Evolutionary conservation across 176 grass and related monocot species (phyloP).

Genomic region (Juncus effusus): DNA sequence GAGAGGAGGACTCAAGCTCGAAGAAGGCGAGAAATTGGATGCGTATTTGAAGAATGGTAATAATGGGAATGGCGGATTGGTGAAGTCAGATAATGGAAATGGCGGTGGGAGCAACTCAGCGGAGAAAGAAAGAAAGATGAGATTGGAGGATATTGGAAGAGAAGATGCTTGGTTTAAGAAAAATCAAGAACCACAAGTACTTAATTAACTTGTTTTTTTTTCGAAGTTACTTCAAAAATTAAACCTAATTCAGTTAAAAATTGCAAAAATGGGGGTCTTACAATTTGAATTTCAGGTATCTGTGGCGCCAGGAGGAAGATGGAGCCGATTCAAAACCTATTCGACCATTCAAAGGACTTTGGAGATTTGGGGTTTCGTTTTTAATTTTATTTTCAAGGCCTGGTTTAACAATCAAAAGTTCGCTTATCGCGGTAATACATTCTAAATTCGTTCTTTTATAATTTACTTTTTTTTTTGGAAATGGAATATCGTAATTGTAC

Average conservation of each 20-base stretch:
- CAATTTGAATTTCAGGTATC: conserved; percentile 56
- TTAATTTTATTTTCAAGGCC: conserved; percentile 72
- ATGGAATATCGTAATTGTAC: too few species aligned
- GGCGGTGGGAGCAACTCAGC: conserved; percentile 2
- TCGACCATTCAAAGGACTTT: conserved; percentile 97
- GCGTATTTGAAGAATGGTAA: conserved; percentile 16
- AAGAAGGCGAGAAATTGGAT: conserved; percentile 11
- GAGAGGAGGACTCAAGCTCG: neutral
- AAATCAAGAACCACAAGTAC: conserved; percentile 44
- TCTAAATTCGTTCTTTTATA: too few species aligned
- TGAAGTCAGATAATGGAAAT: conserved; percentile 19
- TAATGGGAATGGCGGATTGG: conserved; percentile 16
- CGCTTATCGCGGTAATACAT: conserved; percentile 66
- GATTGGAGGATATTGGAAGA: conserved; percentile 72
- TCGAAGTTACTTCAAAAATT: neutral
- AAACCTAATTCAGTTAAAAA: neutral
- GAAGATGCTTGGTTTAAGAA: conserved; percentile 96
- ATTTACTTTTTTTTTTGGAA: too few species aligned
- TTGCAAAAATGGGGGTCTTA: neutral
- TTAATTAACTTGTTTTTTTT: neutral
- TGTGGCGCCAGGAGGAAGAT: conserved; percentile 80
- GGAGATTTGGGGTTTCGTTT: conserved; percentile 97
- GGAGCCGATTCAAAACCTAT: conserved; percentile 98
- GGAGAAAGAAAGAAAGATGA: conserved; percentile 70
- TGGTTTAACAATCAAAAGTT: conserved; percentile 96